These are phyloP conservation scores for Chaetomium fimeti DNA, from an alignment of 495 filamentous ascomycete genomes.

Conservation along the genomic window DNA sequence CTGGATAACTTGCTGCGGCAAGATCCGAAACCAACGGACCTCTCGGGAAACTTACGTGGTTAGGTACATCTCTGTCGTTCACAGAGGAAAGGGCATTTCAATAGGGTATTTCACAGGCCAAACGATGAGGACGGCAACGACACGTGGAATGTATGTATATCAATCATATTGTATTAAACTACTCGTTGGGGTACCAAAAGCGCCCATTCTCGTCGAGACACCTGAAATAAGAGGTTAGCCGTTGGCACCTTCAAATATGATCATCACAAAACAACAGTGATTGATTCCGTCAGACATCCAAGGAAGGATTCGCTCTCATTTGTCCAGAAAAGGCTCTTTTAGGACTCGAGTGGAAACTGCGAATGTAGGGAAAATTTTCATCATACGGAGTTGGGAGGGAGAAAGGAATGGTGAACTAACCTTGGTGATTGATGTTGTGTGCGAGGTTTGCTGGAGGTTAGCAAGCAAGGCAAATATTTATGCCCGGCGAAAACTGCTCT, in stretches of 20 bases:
- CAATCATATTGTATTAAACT: neutral
- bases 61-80: no score
- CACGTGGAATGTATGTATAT: neutral
- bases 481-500: conserved; percentile 14
- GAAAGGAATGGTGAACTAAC: conserved; percentile 28
- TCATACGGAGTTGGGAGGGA: conserved; percentile 44
- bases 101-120: no score
- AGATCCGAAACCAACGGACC: no score
- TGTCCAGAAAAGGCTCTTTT: conserved; percentile 54
- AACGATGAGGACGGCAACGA: no score
- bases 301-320: conserved; percentile 60
- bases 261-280: conserved; percentile 19
- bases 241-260: conserved; percentile 12
- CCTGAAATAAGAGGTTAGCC: conserved; percentile 28
- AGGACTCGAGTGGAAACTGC: conserved; percentile 69
- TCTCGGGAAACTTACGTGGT: no score
- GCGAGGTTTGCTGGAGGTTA: conserved; percentile 11
- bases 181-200: neutral
- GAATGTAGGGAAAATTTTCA: conserved; percentile 57
- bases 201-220: neutral
- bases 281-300: conserved; percentile 59
- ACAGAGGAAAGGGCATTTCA: no score
- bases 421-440: conserved; percentile 14
- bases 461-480: conserved; percentile 12
- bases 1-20: no score